Evolutionary conservation across 140 eudicot species (phyloP), one percentile per base, ranked within the genome.

Genomic region (Flaveria floridana): DNA sequence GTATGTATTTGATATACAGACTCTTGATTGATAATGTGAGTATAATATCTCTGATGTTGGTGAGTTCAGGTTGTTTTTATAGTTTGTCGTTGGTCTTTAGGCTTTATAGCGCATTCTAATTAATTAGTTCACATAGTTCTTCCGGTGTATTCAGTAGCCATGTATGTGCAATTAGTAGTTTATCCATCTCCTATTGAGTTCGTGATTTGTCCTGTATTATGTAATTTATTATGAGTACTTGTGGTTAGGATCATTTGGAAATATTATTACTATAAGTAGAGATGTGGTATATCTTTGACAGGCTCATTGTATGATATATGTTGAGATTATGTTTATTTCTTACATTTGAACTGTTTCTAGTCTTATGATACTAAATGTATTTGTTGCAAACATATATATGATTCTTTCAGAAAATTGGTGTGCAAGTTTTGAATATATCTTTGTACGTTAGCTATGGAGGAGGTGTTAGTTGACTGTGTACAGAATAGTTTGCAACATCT

Each of bases 401-500:
- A 44, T 73, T 74, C 50, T 74, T n/a, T 6, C 59, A 42, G 58
- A 57, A 6, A 19, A 14, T 14, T 70, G 12, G 61, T 20, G 67
- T 65, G 65, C 76, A 63, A 34, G 41, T 70, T 34, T 70, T 61
- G 76, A 8, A 14, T 59, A 65, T n/a, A 15, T 70, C 66, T 66
- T 63, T 78, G 76, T 69, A 74, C 62, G 56, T 65, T 48, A 26
- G 69, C 58, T 59, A 93, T 93, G 98, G 98, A 93, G 85, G 77
- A 76, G 3, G 80, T 93, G 78, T 85, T 93, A 42, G 75, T 74
- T 12, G 94, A 86, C 66, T 85, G 88, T 64, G 97, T 93, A 56
- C 86, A 86, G 61, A 88, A 86, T 77, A 90, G 91, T 76, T 76
- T 93, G 44, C 81, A 83, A 48, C 87, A 86, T 78, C 81, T 93